phyloP scores from a whole-genome alignment of 2,329 filamentous ascomycete genomes.

The Colletotrichum plurivorum region DNA sequence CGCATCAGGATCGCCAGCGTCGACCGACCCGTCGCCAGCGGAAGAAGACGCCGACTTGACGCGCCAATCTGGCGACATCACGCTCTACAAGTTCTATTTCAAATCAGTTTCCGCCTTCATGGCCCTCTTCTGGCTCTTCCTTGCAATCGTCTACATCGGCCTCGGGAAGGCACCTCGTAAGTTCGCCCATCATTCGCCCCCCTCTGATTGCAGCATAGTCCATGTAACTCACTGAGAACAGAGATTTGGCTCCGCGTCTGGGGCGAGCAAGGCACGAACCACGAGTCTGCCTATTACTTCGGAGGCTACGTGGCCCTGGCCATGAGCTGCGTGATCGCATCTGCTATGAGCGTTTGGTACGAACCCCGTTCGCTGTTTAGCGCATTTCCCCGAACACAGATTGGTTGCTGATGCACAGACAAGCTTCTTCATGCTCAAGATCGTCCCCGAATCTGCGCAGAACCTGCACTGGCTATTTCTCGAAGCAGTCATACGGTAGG shows the following conservation, averaged over 20 bases:
- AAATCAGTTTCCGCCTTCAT: not conserved
- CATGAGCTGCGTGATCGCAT: slow-evolving; percentile 1
- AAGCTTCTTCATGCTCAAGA: slow-evolving; percentile 9
- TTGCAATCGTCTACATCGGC: not conserved
- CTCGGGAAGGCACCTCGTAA: not conserved
- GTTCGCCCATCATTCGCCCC: not conserved
- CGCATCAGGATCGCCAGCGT: not conserved
- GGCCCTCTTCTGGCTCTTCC: not conserved
- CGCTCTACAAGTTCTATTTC: slow-evolving; percentile 1
- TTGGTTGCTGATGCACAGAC: not conserved
- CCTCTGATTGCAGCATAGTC: not conserved
- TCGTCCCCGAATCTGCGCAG: slow-evolving; percentile 1
- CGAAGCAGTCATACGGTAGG: slow-evolving; percentile 1
- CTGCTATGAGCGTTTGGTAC: not conserved
- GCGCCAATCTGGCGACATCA: not conserved
- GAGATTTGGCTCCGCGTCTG: not conserved
- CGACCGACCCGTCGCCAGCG: not conserved
- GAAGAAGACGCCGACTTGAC: not conserved
- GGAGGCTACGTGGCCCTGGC: not conserved
- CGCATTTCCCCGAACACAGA: not conserved
- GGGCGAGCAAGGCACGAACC: not conserved
- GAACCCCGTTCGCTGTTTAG: not conserved
- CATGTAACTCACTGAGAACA: not conserved
- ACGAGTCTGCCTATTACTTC: not conserved
- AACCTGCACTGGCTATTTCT: slow-evolving; percentile 2